phyloP scores from a whole-genome alignment of 2,329 filamentous ascomycete genomes.

The Cadophora malorum region DNA sequence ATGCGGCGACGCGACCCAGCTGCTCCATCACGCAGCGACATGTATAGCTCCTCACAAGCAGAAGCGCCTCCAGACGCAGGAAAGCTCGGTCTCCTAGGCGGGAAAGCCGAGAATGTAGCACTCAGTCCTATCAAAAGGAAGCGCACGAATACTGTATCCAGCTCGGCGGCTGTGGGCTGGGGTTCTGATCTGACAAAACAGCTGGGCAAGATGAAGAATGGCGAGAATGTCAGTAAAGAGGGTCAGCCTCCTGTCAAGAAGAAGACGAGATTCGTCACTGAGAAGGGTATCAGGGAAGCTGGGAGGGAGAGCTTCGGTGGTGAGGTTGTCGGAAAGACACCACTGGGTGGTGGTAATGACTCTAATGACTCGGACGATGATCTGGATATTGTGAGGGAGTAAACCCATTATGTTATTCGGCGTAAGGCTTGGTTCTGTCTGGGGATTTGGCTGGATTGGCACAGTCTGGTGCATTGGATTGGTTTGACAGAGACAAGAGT shows the following conservation, averaged over 20 bases:
- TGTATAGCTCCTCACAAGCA: constrained; percentile 20
- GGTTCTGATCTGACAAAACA: constrained; percentile 61
- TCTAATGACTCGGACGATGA: constrained; percentile 44
- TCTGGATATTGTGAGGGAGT: constrained; percentile 43
- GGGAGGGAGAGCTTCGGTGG: constrained; percentile 74
- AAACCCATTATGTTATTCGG: neutral
- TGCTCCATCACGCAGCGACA: constrained; percentile 25
- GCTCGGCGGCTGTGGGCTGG: constrained; percentile 57
- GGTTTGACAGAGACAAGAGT: neutral
- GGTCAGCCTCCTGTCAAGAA: constrained; percentile 56
- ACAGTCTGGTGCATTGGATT: constrained; percentile 6
- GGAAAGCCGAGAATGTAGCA: constrained; percentile 54
- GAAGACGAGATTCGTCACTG: constrained; percentile 81
- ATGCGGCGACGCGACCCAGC: constrained; percentile 53
- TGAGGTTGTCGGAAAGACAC: constrained; percentile 47
- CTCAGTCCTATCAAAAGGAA: constrained; percentile 69
- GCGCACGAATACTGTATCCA: constrained; percentile 48
- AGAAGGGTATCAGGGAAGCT: constrained; percentile 78
- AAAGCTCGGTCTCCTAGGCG: constrained; percentile 51
- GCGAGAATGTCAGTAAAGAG: constrained; percentile 53
- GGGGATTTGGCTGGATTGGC: neutral
- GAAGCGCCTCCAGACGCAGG: constrained; percentile 52
- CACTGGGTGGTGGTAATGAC: constrained; percentile 33
- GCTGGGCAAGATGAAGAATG: constrained; percentile 66
- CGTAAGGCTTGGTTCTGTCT: neutral